A percentile compares a stretch with the other conserved stretches of the same genome.
Conservation (phyloP, 2,329 filamentous ascomycete species). For the Aspergillus floridensis region DNA sequence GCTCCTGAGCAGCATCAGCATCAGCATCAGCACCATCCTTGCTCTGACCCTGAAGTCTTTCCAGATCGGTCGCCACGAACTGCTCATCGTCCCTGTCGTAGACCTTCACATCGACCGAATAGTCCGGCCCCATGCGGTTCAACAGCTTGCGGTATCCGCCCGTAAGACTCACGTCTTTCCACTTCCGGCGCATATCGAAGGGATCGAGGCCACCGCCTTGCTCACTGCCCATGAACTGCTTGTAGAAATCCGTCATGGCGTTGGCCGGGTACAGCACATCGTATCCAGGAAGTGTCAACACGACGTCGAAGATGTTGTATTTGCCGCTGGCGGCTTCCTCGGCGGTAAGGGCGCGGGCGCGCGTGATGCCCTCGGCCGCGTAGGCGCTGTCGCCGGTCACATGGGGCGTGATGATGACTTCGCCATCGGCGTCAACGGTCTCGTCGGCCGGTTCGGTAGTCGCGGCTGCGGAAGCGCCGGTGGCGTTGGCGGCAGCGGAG, state of each 20-base stretch:
- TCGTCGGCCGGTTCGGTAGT: background rate
- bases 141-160: conserved; percentile 87
- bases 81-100: conserved; percentile 71
- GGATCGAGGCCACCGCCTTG: conserved; percentile 78
- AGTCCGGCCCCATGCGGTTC: conserved; percentile 62
- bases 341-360: conserved; percentile 70
- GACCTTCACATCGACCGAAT: conserved; percentile 65
- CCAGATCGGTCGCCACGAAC: conserved; percentile 83
- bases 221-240: conserved; percentile 76
- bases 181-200: conserved; percentile 77
- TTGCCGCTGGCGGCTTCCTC: conserved; percentile 75
- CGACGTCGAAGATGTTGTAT: conserved; percentile 81
- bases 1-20: conserved; percentile 17
- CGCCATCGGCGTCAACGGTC: conserved; percentile 58
- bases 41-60: conserved; percentile 55
- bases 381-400: conserved; percentile 54
- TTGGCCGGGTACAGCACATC: conserved; percentile 86
- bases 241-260: conserved; percentile 78
- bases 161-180: conserved; percentile 83
- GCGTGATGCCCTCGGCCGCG: conserved; percentile 56
- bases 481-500: conserved; percentile 22
- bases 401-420: conserved; percentile 63
- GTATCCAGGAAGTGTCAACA: conserved; percentile 88
- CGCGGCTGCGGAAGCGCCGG: conserved; percentile 30
- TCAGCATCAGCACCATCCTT: conserved; percentile 18